Percentiles rank a stretch among this genome's conserved stretches.
Conservation (phyloP, 257 asterid species). For the Craterostigma plantagineum region DNA sequence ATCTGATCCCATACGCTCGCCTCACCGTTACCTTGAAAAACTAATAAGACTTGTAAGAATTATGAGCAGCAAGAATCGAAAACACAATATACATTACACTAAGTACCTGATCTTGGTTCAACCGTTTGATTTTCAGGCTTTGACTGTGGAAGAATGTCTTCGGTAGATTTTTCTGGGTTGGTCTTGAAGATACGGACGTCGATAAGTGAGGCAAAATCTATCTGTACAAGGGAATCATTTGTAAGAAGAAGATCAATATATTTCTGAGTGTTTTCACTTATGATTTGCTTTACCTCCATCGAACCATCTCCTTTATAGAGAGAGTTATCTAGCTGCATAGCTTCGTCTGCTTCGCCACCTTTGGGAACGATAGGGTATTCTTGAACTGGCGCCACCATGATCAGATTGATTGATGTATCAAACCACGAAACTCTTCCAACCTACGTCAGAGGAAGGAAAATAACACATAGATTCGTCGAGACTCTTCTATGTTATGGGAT, state of each 20-base stretch:
- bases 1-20: constrained; percentile 52
- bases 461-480: not conserved
- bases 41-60: not conserved
- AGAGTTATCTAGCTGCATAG: constrained; percentile 25
- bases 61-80: no score
- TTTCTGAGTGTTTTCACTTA: constrained; percentile 2
- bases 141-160: constrained; percentile 8
- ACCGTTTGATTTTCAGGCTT: constrained; percentile 12
- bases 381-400: constrained; percentile 36
- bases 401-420: constrained; percentile 25
- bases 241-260: not conserved
- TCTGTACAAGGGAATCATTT: constrained; percentile 25
- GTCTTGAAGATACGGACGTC: constrained; percentile 41
- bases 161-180: constrained; percentile 16
- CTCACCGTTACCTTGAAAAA: constrained; percentile 24
- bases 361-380: constrained; percentile 35
- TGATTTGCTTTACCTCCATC: constrained; percentile 49
- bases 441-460: constrained; percentile 21
- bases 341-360: constrained; percentile 24
- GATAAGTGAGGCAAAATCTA: constrained; percentile 48
- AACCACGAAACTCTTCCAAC: constrained; percentile 61
- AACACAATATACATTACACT: not conserved
- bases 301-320: constrained; percentile 74
- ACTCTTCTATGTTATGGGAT: no score
- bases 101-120: constrained; percentile 19